Evolutionary conservation across 306 rosid species (phyloP).

Genomic region (Cicer arietinum): DNA sequence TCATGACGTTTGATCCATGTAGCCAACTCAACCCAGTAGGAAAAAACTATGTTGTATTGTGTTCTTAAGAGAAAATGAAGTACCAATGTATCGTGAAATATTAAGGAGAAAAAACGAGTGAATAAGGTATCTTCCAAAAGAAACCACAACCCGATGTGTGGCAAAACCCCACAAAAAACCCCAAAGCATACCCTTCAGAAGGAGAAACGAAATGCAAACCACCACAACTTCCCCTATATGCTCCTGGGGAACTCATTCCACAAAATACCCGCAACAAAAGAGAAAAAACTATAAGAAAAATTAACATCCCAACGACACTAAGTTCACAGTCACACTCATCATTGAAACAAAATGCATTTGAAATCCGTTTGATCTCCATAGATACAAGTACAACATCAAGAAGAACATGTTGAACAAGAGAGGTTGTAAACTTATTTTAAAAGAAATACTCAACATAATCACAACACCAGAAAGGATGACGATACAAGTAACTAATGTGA

Average conservation of each 20-base stretch:
- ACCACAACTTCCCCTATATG: not conserved
- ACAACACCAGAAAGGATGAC: not conserved
- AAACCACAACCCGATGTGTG: not conserved
- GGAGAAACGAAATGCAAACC: not conserved
- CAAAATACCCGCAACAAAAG: not conserved
- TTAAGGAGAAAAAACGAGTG: not conserved
- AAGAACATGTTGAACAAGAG: constrained; percentile 7
- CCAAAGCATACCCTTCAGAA: not conserved
- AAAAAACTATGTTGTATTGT: not conserved
- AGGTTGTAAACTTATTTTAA: not conserved
- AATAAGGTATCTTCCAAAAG: constrained; percentile 6
- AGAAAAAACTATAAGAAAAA: not conserved
- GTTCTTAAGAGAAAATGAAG: constrained; percentile 1
- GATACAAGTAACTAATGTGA: not conserved
- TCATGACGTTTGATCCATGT: not conserved
- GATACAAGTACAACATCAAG: constrained; percentile 31
- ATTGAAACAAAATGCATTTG: not conserved
- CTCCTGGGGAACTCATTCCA: not conserved
- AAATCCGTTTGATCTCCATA: constrained; percentile 2
- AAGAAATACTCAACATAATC: not conserved
- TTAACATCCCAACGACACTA: constrained; percentile 16
- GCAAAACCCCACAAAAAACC: constrained; percentile 11
- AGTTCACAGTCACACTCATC: not conserved
- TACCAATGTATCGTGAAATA: not conserved
- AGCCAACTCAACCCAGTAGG: not conserved